Evolutionary conservation across 768 basidiomycete genomes (phyloP), one percentile per base, ranked within the genome.

Genomic region (Ramaria rubella): DNA sequence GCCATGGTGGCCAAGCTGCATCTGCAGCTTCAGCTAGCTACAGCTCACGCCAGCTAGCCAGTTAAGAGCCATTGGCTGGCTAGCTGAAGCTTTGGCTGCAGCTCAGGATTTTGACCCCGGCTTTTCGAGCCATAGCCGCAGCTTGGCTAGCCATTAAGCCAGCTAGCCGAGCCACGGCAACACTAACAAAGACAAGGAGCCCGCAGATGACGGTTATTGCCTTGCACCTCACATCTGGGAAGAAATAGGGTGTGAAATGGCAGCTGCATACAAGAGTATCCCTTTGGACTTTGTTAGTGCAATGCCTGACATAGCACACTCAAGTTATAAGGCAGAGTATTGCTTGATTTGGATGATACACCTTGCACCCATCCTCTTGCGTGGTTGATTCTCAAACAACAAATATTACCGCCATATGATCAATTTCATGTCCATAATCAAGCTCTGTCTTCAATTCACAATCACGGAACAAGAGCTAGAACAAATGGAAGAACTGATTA

Each of bases 181-280:
- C 15, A 15, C 34, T 8, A 36, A 36, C 19, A 9, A 8, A 45
- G 19, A 45, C 24, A 45, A 19, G 43, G 7, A 7, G 24, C 43
- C 43, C 9, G 43, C 19, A 9, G 43, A 45, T 19, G 9, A 7
- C 19, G 43, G 43, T 9, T 45, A 9, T 24, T 9, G 43, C n/a
- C 7, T 45, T 9, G 19, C 26, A 0, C 12, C 43, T 11, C 53
- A 59, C 0, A 66, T 77, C 1, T 78, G 77, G 78, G 65, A 75
- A n/a, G 70, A 68, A 0, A 70, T 80, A 42, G 71, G 75, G 0
- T 49, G 58, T 3, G 73, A 67, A 29, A 72, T 69, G 0, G 58
- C 56, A 19, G 60, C 42, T 9, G 57, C 65, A 6, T 53, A 51
- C 17, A 60, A 12, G 8, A 61, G 44, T 1, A 63, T 57, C 48